phyloP scores from a whole-genome alignment of 495 filamentous ascomycete species.

The Penicillium flavigenum region DNA sequence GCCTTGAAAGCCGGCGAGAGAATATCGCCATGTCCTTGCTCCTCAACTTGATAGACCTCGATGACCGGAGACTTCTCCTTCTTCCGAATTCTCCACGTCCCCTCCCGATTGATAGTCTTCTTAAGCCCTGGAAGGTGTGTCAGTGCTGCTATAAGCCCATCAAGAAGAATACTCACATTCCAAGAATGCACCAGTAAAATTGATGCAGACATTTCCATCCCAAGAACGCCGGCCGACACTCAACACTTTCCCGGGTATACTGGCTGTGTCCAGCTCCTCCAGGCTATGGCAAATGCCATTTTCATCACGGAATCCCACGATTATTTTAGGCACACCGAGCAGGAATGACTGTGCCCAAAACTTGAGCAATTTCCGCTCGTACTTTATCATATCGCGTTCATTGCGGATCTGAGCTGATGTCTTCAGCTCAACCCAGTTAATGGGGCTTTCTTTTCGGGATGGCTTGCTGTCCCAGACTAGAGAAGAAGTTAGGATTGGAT shows the following conservation, averaged over 20 bases:
- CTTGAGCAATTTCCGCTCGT: constrained; percentile 86
- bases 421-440: constrained; percentile 94
- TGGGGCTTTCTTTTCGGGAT: constrained; percentile 57
- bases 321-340: constrained; percentile 85
- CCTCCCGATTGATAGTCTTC: constrained; percentile 62
- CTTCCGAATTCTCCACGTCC: constrained; percentile 80
- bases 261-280: constrained; percentile 74
- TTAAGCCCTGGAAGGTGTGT: constrained; percentile 57
- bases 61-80: constrained; percentile 55
- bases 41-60: constrained; percentile 70
- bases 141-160: neutral
- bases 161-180: constrained; percentile 55
- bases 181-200: constrained; percentile 75
- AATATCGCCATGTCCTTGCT: constrained; percentile 71
- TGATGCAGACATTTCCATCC: constrained; percentile 90
- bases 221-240: constrained; percentile 63
- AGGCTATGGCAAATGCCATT: constrained; percentile 68
- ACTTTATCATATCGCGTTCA: constrained; percentile 66
- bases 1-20: constrained; percentile 72
- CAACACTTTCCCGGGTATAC: constrained; percentile 71
- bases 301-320: constrained; percentile 80
- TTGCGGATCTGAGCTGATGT: constrained; percentile 70
- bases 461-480: constrained; percentile 84
- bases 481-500: constrained; percentile 4
- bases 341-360: constrained; percentile 98